Evolutionary conservation across 371 early-diverging fungal genomes (phyloP), one percentile per base, ranked within the genome.

Genomic region (Mortierella sp.): DNA sequence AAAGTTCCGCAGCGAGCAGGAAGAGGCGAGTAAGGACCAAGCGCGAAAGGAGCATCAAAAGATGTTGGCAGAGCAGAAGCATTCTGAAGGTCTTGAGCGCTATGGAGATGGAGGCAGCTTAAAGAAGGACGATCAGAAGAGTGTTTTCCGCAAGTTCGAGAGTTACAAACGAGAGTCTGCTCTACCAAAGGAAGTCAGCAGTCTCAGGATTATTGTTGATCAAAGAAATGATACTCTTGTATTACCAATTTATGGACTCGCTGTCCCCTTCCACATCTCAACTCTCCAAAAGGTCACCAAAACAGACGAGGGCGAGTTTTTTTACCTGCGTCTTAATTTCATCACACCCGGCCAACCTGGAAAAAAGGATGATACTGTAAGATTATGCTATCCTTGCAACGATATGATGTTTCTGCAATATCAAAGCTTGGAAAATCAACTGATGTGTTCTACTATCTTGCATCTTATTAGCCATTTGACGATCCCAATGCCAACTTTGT

Each of bases 201-300:
- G 91, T 32, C 84, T 93, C 26, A 85, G 85, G 89, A 96, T 99
- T 77, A 78, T 94, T 28, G 96, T 99, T 2, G 99, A 99, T 85
- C 89, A 89, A 64, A 90, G 93, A 43, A 91, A 89, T 40, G 95
- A 97, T 59, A 87, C 97, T 10, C 88, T 99, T 61, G 90, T 99
- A 55, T 85, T 99, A 32, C 99, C 99, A 4, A 94, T 99, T 43
- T 96, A 96, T 75, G 98, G 98, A 37, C 92, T 94, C 83, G 94
- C 98, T 0, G 99, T 99, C 3, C 99, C 99, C 26, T 99, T 99
- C 91, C 99, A 99, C 85, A 95, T 99, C 59, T 94, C 96, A 17
- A 96, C 96, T 0, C 84, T 99, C 37, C 99, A 99, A 76, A 99
- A 96, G 81, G 94, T 94, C 7, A 94, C 94, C 83, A 97, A 99